Base-by-base conservation (phyloP, 2,329 filamentous ascomycete genomes). In the Grosmannia serpens region DNA sequence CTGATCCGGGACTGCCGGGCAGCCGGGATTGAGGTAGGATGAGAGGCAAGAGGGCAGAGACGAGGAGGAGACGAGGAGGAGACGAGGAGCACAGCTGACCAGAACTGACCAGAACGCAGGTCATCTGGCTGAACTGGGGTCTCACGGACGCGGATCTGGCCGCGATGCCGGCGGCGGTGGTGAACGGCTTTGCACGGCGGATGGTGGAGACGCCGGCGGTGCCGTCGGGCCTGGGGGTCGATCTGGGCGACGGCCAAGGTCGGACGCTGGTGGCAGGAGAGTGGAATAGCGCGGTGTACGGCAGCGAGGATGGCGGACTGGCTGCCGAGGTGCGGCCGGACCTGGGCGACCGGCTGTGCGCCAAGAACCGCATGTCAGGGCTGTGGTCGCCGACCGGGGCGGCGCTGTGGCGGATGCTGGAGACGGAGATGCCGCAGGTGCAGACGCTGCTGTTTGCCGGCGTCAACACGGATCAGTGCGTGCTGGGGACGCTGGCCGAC, bases 381-480 rank as follows among this genome's bases (percentile, higher is more conserved):
- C 69, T 85, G 54, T 84, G 80, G 78, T 72, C 71, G 78, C 72
- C 71, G 27, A 64, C 68, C 10, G 65, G 65, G 13, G 76, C 76
- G 51, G 69, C 71, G 9, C 69, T 79, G 52, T 73, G 73, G 57
- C 67, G 68, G 46, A 74, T 71, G 46, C 66, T 83, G 55, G 53
- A 10, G 53, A 46, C 17, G 4, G 52, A 38, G 29, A 47, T 62
- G 71, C 53, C 70, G 70, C 0, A 74, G 74, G 26, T 55, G 59
- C 74, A 62, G 51, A 83, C 79, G 6, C 65, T 84, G 51, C 64
- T 85, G 24, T 83, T 84, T 62, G 70, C 77, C 1, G 81, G 82
- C 0, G 81, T 83, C 15, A 84, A 85, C 64, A 83, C 81, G 3
- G 81, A 85, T 67, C 80, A 83, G 65, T 84, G 81, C 64, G 81